Evolutionary conservation across 1,284 basidiomycete genomes (phyloP).

Genomic region (Cronartium ribicola): DNA sequence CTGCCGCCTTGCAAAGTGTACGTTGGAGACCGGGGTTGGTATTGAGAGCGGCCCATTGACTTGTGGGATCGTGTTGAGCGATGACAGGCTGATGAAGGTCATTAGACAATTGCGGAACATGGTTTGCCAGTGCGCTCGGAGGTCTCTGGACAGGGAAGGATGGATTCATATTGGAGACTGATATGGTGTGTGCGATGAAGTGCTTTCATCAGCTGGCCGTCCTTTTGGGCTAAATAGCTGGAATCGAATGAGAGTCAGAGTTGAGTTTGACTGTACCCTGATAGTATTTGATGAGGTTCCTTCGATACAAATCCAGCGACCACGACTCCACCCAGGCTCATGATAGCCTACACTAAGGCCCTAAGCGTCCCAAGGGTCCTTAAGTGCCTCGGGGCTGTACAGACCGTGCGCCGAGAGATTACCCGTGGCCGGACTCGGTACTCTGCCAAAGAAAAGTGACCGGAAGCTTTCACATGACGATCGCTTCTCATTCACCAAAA

Average conservation of each 20-base stretch:
- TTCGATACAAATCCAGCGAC: too few species aligned
- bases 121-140: neutral
- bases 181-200: neutral
- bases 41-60: constrained; percentile 36
- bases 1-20: constrained; percentile 39
- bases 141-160: constrained; percentile 36
- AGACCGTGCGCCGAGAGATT: too few species aligned
- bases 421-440: too few species aligned
- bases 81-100: neutral
- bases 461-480: too few species aligned
- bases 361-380: too few species aligned
- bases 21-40: constrained; percentile 36
- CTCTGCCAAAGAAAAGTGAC: too few species aligned
- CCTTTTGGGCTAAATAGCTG: neutral
- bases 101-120: constrained; percentile 16
- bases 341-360: too few species aligned
- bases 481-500: too few species aligned
- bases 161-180: constrained; percentile 22
- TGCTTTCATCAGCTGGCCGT: neutral
- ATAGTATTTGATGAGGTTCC: neutral
- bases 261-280: neutral
- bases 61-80: neutral
- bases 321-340: too few species aligned
- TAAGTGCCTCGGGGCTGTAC: too few species aligned
- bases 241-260: neutral